phyloP scores from a whole-genome alignment of 83 land plant species.

The Picea mariana region DNA sequence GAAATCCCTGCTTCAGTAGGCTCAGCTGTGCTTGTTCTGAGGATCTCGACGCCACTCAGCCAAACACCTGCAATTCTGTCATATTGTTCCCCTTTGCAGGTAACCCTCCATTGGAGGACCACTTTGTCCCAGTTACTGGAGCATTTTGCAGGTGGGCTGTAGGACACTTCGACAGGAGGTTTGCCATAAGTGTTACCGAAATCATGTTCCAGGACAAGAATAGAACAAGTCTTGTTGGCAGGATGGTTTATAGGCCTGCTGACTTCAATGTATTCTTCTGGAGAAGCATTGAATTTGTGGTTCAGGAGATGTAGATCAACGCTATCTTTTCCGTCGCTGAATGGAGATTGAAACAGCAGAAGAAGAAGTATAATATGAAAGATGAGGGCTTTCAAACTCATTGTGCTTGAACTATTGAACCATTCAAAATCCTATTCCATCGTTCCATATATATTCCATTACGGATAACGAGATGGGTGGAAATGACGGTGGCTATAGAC shows the following conservation, averaged over 20 bases:
- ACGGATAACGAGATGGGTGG: too few species aligned
- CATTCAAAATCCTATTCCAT: too few species aligned
- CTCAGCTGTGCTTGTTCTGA: conserved; percentile 94
- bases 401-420: too few species aligned
- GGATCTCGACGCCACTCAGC: conserved; percentile 88
- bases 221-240: neutral
- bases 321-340: too few species aligned
- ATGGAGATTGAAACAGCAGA: too few species aligned
- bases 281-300: too few species aligned
- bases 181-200: conserved; percentile 23
- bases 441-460: too few species aligned
- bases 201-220: conserved; percentile 17
- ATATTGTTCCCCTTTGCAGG: conserved; percentile 83
- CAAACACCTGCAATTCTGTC: conserved; percentile 95
- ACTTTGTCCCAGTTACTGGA: conserved; percentile 42
- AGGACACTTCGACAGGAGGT: conserved; percentile 16
- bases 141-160: conserved; percentile 27
- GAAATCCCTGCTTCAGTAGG: conserved; percentile 66
- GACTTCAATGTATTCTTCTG: conserved; percentile 13
- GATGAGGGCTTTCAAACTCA: too few species aligned
- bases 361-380: too few species aligned
- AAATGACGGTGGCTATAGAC: too few species aligned
- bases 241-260: conserved; percentile 8
- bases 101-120: conserved; percentile 77
- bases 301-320: too few species aligned